Evolutionary conservation across 2,329 filamentous ascomycete species (phyloP), one percentile per base, ranked within the genome.

Genomic region (Septoria petroselini): DNA sequence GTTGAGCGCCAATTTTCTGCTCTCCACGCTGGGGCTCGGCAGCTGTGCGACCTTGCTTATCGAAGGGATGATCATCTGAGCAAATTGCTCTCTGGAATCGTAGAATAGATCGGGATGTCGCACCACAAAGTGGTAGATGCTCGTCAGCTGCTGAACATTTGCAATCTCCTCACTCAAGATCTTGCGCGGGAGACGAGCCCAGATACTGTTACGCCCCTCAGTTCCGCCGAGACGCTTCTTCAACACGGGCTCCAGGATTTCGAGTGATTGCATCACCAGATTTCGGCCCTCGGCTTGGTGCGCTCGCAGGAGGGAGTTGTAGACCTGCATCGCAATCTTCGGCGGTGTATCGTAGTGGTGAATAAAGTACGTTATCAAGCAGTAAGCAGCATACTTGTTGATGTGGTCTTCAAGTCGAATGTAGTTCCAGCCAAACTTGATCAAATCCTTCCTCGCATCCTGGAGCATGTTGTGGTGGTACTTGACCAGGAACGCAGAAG

Each of bases 351-450:
- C 94, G 65, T 95, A 98, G 57, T 94, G 87, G 0, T 89, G 88
- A 62, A 98, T 96, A 73, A 98, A 98, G 70, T 96, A 98, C 2
- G 88, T 90, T 54, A 98, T 94, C 4, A 98, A 83, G 4, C 96
- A 91, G 63, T 98, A 98, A 2, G 93, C 91, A 0, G 91, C 93
- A 68, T 97, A 93, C 70, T 98, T 98, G 75, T 97, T 98, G 74
- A 98, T 95, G 50, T 95, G 88, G 68, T 99, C 93, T 65, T 99
- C 94, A n/a, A 98, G 80, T 18, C 88, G 83, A 62, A 98, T 98
- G 66, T 95, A 97, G 14, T 91, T 95, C 93, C 93, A 99, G 2
- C 90, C 91, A 70, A 97, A 98, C 71, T 96, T 97, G 65, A 98
- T 98, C 55, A 98, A 91, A 58, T 98, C 93, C 70, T 98, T 98